phyloP scores from a whole-genome alignment of 2,329 filamentous ascomycete genomes.

The Cyphellophora attinorum region DNA sequence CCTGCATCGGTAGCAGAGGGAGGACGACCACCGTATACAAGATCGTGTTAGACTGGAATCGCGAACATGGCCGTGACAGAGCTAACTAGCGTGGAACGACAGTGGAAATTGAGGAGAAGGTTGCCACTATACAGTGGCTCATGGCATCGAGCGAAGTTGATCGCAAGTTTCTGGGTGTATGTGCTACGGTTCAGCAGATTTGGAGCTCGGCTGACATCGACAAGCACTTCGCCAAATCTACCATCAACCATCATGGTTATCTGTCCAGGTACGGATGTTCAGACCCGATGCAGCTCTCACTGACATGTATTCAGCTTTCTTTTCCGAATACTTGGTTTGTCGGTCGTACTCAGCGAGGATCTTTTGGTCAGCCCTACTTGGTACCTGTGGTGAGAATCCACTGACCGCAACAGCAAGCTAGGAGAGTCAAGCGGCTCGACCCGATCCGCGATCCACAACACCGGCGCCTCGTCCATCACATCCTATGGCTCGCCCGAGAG shows the following conservation, averaged over 20 bases:
- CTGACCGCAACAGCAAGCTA: slow-evolving; percentile 46
- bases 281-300: neutral
- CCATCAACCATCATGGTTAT: slow-evolving; percentile 66
- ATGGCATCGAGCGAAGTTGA: slow-evolving; percentile 89
- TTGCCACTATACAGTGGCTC: slow-evolving; percentile 28
- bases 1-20: too few relatives aligned
- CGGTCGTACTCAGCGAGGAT: slow-evolving; percentile 75
- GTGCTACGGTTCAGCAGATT: too few relatives aligned
- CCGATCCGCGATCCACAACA: slow-evolving; percentile 67
- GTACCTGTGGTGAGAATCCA: neutral
- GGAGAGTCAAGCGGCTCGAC: slow-evolving; percentile 69
- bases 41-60: too few relatives aligned
- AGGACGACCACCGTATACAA: too few relatives aligned
- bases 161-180: slow-evolving; percentile 92
- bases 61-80: slow-evolving; percentile 15
- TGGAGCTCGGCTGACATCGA: neutral
- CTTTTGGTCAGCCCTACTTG: slow-evolving; percentile 46
- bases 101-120: slow-evolving; percentile 22
- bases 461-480: slow-evolving; percentile 70
- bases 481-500: slow-evolving; percentile 90
- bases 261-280: slow-evolving; percentile 56
- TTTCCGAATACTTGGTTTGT: slow-evolving; percentile 84
- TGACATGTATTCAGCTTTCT: slow-evolving; percentile 45
- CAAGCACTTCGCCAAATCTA: slow-evolving; percentile 64
- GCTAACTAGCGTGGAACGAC: slow-evolving; percentile 23